Base-by-base conservation (phyloP, 2,329 filamentous ascomycete species). In the Chalara sp. region DNA sequence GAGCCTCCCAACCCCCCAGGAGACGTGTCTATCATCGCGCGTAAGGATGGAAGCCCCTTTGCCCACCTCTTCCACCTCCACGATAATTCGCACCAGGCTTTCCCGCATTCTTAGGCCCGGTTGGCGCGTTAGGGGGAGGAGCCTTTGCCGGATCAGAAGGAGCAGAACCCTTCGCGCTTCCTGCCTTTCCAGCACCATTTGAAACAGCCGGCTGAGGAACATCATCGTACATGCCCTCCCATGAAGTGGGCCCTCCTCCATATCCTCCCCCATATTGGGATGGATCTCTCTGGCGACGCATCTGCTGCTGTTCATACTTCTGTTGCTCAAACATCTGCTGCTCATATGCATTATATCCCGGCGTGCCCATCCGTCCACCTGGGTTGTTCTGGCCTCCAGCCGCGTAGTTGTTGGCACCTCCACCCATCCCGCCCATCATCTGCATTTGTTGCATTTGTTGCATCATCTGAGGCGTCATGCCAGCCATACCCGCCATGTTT, bases 201-300 rank as follows among this genome's bases (percentile, higher is more conserved):
- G 42, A 46, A 29, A 84, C 79, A 60, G 84, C 84, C 5, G 89
- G 89, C 65, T 92, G 89, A 12, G 90, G 91, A 2, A 91, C 88
- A 66, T 96, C 92, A 66, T 97, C 92, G 68, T 96, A 97, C 90
- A 96, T 96, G 63, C 92, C 92, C 68, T 97, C 92, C 90, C 91
- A 96, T 40, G 86, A 91, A 29, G 87, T 89, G n/a, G 86, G 86
- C 12, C 82, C 83, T 43, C 81, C 82, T 51, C 73, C 73, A 37
- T 71, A 78, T 62, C 67, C 76, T 67, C 71, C 77, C 62, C 67
- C 76, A 67, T 50, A 69, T 63, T 63, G 69, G 31, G 63, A 60
- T 21, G 57, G 57, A 32, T 53, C 54, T 40, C 63, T 61, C 33
- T 65, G 60, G 37, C 63, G 59, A 55, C 76, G 76, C 56, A 73